Evolutionary conservation across 1,284 basidiomycete species (phyloP).

Genomic region (Papiliotrema fonsecae): DNA sequence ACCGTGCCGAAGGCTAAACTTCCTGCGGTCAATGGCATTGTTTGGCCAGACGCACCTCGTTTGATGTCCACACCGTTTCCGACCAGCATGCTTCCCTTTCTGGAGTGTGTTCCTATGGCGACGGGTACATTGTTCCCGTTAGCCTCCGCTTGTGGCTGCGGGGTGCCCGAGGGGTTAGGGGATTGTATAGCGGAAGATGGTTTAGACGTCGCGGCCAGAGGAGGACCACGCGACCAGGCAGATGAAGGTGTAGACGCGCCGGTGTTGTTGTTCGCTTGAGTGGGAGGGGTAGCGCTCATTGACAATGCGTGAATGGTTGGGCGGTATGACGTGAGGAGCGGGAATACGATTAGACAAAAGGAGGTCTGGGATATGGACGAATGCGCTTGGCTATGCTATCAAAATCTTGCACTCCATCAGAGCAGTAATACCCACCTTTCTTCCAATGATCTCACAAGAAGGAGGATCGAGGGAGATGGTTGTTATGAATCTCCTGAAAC

Average conservation of each 20-base stretch:
- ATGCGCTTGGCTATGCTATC: neutral
- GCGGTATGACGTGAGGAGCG: neutral
- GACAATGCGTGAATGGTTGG: constrained; percentile 3
- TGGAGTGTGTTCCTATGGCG: constrained; percentile 29
- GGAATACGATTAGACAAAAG: neutral
- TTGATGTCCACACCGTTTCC: constrained; percentile 35
- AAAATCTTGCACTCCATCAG: too few relatives aligned
- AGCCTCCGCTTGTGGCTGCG: constrained; percentile 4
- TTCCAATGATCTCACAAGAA: too few relatives aligned
- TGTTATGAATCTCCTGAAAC: too few relatives aligned
- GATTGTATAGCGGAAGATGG: constrained; percentile 22
- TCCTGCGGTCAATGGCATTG: constrained; percentile 15
- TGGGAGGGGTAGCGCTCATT: constrained; percentile 31
- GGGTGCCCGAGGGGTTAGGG: constrained; percentile 12
- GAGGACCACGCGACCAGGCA: constrained; percentile 42
- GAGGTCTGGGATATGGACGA: neutral
- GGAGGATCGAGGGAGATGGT: neutral
- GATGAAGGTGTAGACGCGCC: constrained; percentile 18
- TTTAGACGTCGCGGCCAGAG: constrained; percentile 28
- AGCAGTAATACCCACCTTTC: too few relatives aligned
- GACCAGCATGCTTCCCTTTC: constrained; percentile 43
- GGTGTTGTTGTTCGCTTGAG: constrained; percentile 14
- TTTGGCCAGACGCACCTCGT: constrained; percentile 22
- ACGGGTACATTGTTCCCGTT: constrained; percentile 16
- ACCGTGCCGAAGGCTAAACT: constrained; percentile 72